These are phyloP conservation scores for Rubia tinctorum DNA, from an alignment of 305 asterid genomes.

Conservation along the genomic window DNA sequence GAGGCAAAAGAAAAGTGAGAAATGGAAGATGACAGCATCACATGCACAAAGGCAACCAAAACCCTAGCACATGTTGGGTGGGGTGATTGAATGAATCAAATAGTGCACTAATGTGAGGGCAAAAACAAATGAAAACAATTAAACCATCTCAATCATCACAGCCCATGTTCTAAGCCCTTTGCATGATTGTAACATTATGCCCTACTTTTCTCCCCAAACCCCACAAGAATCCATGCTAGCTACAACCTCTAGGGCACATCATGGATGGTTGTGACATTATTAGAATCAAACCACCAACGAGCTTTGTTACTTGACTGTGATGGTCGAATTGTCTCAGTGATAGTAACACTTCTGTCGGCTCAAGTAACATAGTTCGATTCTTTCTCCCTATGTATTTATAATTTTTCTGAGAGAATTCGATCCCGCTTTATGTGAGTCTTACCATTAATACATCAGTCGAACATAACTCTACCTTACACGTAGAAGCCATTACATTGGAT, in stretches of 20 bases:
- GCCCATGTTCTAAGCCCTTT: constrained; percentile 27
- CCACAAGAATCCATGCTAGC: constrained; percentile 11
- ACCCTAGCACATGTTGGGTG: constrained; percentile 25
- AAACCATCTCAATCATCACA: constrained; percentile 39
- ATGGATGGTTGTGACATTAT: constrained; percentile 15
- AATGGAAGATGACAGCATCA: constrained; percentile 26
- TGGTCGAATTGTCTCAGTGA: too few species aligned
- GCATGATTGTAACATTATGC: constrained; percentile 28
- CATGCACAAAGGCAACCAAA: constrained; percentile 37
- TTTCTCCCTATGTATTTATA: too few species aligned
- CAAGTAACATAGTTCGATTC: too few species aligned
- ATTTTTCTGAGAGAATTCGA: too few species aligned
- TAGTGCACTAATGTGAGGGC: constrained; percentile 12
- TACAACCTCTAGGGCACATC: constrained; percentile 13
- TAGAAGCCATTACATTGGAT: too few species aligned
- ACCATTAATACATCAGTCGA: too few species aligned
- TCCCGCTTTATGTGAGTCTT: too few species aligned
- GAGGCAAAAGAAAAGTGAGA: constrained; percentile 8
- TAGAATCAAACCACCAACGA: neutral
- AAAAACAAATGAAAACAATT: constrained; percentile 21
- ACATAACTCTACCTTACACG: too few species aligned
- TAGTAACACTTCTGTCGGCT: too few species aligned
- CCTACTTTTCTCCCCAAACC: constrained; percentile 13
- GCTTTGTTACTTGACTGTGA: too few species aligned
- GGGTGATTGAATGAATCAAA: constrained; percentile 13